phyloP scores from a whole-genome alignment of 805 yeast genomes.

The Metschnikowia amazonensis region DNA sequence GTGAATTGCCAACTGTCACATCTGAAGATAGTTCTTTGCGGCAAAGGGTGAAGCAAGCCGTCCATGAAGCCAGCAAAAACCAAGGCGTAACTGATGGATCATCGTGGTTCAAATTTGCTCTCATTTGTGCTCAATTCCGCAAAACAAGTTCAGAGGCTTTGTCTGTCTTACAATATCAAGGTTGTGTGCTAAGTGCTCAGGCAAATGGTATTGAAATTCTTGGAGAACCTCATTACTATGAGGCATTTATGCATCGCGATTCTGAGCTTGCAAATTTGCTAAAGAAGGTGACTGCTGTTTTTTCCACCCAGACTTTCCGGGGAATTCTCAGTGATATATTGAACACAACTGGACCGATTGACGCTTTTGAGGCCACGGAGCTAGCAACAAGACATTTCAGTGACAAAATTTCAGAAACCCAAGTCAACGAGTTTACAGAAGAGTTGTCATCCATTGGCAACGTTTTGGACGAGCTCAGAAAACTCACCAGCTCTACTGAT shows the following conservation, averaged over 20 bases:
- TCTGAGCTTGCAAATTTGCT: slow-evolving; percentile 23
- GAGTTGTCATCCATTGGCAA: slow-evolving; percentile 27
- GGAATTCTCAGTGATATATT: slow-evolving; percentile 21
- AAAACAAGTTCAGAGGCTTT: slow-evolving; percentile 60
- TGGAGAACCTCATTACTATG: slow-evolving; percentile 33
- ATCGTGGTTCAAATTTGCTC: slow-evolving; percentile 67
- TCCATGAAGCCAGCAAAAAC: slow-evolving; percentile 11
- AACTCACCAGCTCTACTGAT: slow-evolving; percentile 18
- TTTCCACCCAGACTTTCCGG: slow-evolving; percentile 30
- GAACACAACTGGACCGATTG: slow-evolving; percentile 10
- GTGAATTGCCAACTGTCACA: slow-evolving; percentile 15
- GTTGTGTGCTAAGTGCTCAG: slow-evolving; percentile 24
- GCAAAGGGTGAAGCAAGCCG: slow-evolving; percentile 19
- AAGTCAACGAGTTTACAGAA: slow-evolving; percentile 19
- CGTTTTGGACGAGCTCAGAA: slow-evolving; percentile 22
- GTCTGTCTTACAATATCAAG: slow-evolving; percentile 23
- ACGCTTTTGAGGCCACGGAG: slow-evolving; percentile 18
- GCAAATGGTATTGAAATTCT: slow-evolving; percentile 32
- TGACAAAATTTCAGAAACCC: slow-evolving; percentile 25
- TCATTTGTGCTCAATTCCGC: slow-evolving; percentile 68
- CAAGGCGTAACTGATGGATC: slow-evolving; percentile 34
- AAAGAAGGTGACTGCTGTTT: slow-evolving; percentile 18
- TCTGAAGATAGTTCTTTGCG: slow-evolving; percentile 20
- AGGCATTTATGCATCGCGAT: slow-evolving; percentile 17
- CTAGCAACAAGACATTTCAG: slow-evolving; percentile 24